A percentile compares a stretch with the other conserved stretches of the same genome.
Evolutionary conservation across 108 stramenopile genomes (phyloP).

Genomic region (Fragilariopsis cylindrus): DNA sequence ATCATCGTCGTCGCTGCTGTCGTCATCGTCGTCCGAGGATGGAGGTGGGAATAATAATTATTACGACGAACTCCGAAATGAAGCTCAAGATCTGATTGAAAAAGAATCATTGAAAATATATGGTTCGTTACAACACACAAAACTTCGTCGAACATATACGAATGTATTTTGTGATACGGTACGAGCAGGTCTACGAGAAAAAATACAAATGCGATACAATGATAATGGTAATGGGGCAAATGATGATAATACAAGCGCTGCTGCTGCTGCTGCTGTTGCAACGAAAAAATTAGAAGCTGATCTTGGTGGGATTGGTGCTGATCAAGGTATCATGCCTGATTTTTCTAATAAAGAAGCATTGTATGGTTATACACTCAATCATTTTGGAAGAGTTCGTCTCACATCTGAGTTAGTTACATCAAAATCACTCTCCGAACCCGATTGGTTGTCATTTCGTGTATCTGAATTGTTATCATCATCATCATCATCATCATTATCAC

Average conservation of each 20-base stretch:
- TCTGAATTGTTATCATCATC: neutral
- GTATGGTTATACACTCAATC: conserved; percentile 59
- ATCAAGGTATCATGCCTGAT: conserved; percentile 48
- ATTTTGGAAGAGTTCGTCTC: conserved; percentile 45
- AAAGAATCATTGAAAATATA: neutral
- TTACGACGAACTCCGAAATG: neutral
- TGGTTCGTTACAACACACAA: neutral
- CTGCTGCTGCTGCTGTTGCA: neutral
- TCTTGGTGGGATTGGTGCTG: conserved; percentile 41
- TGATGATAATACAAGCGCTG: neutral
- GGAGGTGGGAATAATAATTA: neutral
- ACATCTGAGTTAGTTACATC: conserved; percentile 37
- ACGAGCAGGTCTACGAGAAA: neutral
- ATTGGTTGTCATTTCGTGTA: neutral
- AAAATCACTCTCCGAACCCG: neutral
- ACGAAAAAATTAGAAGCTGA: neutral
- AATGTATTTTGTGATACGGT: neutral
- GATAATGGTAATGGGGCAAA: neutral
- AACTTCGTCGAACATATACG: neutral
- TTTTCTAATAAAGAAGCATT: conserved; percentile 56
- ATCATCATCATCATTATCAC: no score
- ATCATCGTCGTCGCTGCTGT: no score
- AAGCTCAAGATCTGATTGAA: neutral
- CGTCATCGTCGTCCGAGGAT: no score
- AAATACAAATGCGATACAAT: neutral